Evolutionary conservation across 2,329 filamentous ascomycete species (phyloP).

Genomic region (Verticillium isaacii): DNA sequence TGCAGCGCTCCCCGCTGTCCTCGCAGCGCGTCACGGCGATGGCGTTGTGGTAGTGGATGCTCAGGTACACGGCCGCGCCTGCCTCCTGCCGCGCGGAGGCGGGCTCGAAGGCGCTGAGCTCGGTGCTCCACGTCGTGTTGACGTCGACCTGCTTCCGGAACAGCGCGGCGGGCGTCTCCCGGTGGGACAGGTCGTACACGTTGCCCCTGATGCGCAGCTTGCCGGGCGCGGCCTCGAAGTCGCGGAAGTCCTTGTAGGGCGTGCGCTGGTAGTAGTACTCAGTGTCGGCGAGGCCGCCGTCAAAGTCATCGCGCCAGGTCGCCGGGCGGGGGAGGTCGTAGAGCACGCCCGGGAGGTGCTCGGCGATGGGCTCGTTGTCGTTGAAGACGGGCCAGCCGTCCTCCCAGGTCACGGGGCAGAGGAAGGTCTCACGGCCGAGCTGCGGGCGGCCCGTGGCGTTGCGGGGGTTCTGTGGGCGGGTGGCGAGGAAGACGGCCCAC

Average conservation of each 20-base stretch:
- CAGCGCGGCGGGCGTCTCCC: constrained; percentile 10
- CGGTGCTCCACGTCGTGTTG: constrained; percentile 12
- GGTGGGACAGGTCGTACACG: constrained; percentile 9
- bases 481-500: constrained; percentile 13
- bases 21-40: constrained; percentile 6
- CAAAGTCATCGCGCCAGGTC: constrained; percentile 12
- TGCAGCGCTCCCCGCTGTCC: constrained; percentile 4
- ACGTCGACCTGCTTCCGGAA: constrained; percentile 11
- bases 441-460: constrained; percentile 8
- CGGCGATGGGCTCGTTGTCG: constrained; percentile 5
- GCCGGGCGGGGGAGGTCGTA: constrained; percentile 8
- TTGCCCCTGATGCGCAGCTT: constrained; percentile 10
- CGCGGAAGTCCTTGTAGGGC: constrained; percentile 11
- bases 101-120: constrained; percentile 7
- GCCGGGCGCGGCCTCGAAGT: constrained; percentile 8
- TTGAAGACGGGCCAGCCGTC: constrained; percentile 13
- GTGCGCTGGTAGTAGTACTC: constrained; percentile 11
- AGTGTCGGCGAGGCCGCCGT: constrained; percentile 8
- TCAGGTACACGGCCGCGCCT: constrained; percentile 10
- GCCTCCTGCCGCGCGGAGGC: constrained; percentile 8
- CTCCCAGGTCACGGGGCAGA: constrained; percentile 10
- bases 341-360: constrained; percentile 7
- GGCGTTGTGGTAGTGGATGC: constrained; percentile 12
- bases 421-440: constrained; percentile 11
- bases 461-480: constrained; percentile 8